Base-by-base conservation (phyloP, 371 early-diverging fungal genomes). In the Mucor plumbeus region DNA sequence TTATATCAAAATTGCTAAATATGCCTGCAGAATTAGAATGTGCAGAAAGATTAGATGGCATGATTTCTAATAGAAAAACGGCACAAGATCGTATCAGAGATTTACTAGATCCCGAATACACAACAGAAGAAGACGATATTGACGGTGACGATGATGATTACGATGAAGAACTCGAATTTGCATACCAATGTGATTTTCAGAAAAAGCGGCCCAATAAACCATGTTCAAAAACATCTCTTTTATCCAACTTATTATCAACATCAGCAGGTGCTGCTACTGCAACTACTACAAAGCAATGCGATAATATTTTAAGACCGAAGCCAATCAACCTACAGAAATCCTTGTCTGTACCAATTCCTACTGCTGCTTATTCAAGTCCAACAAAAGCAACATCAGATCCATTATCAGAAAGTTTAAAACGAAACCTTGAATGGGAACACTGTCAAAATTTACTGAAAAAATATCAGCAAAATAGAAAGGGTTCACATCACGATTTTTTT, bases 111-210 rank as follows among this genome's bases (percentile, higher is more conserved):
- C 7, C 33, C 6, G 55, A 55, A 55, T 34, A 5, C 8, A 55
- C 55, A 34, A 55, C 55, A 5, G 58, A 38, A 39, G 58, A 58
- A 11, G 58, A 58, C 8, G 35, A 38, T 39, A 0, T 21, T 9
- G 58, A 35, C 17, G 58, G 39, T 19, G 58, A 58, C 21, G 15
- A 39, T 8, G 58, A 58, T 38, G 58, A 58, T 10, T 33, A 39
- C 9, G 58, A 58, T 13, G 61, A 60, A 34, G 61, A 60, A 31
- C 26, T n/a, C 7, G 61, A 60, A 47, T 60, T 38, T 35, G 61
- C 61, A 2, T 60, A 60, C 9, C 43, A 60, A 17, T 60, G 47
- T 17, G 61, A 60, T 34, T 60, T 60, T 17, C 61, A 60, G 47
- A 60, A 60, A 34, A 60, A 38, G 15, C 33, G n/a, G 4, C 61